Base-by-base conservation (phyloP, 495 filamentous ascomycete genomes). In the Talaromyces ruber region DNA sequence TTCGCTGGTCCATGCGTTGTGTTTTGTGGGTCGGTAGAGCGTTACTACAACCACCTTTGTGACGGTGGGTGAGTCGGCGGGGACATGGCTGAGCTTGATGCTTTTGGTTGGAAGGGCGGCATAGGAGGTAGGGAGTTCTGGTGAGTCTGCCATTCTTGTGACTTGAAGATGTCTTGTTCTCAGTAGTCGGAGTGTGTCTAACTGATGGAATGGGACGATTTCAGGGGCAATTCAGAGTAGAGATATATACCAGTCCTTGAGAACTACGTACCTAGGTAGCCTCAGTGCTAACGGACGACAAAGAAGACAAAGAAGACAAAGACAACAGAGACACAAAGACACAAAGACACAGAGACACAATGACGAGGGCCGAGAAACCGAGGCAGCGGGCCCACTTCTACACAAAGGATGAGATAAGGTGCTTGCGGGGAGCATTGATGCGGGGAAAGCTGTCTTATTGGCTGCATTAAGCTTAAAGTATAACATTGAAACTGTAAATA, bases 1-100 rank as follows among this genome's bases (percentile, higher is more conserved):
- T 25, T 71, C 72, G 21, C 68, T 63, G 8, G 80, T 85, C 68
- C 84, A 85, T 21, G 83, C 83, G 80, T 86, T 86, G 70, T 82
- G 68, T 51, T 82, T 81, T 24, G 71, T 67, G 1, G 83, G 83
- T 7, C 84, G 78, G 67, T 85, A 65, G 66, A 86, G 76, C 5
- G 72, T 77, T 12, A 86, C 64, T 45, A 86, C 63, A 34, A 86
- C 72, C 28, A 84, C 75, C 2, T 74, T 76, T 0, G 83, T 86
- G 8, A 73, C 70, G 11, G 71, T 70, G 21, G 76, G 66, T 0
- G 80, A 75, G 26, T 70, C 68, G 0, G 53, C 37, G 0, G 82
- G 81, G 59, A 81, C 65, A 63, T 86, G 82, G 30, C 73, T 75
- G 61, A 83, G 64, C 25, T 74, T 73, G 64, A 86, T 79, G 53